These are phyloP conservation scores for Manihot esculenta DNA, from an alignment of 441 rosid species.

Conservation along the genomic window DNA sequence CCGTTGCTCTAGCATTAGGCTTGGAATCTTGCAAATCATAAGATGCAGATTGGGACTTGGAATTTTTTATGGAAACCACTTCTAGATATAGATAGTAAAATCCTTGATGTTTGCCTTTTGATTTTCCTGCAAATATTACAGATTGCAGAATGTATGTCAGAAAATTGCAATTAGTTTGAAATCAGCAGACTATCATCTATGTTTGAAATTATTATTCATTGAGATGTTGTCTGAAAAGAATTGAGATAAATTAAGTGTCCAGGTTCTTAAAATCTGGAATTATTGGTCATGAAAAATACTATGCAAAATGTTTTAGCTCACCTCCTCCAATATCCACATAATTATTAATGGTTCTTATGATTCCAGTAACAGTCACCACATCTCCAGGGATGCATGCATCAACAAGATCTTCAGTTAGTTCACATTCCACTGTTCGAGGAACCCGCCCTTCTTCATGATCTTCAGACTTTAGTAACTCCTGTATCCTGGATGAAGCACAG, in stretches of 20 bases:
- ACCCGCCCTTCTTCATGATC: conserved; percentile 99
- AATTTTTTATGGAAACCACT: conserved; percentile 78
- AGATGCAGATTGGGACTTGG: conserved; percentile 67
- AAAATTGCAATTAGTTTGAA: conserved; percentile 12
- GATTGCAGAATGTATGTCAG: conserved; percentile 13
- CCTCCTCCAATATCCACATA: conserved; percentile 99
- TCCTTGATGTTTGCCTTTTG: conserved; percentile 86
- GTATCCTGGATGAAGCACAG: conserved; percentile 50
- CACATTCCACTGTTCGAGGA: conserved; percentile 98
- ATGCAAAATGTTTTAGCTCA: conserved; percentile 26
- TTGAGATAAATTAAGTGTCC: not conserved
- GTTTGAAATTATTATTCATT: not conserved
- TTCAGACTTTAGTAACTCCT: conserved; percentile 73
- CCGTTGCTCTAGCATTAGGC: conserved; percentile 49
- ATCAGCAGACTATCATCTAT: not conserved
- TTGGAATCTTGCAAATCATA: conserved; percentile 57
- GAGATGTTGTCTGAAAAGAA: not conserved
- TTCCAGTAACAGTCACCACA: conserved; percentile 95
- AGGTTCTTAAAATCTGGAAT: not conserved
- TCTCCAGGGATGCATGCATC: conserved; percentile 97
- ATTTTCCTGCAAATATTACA: conserved; percentile 64
- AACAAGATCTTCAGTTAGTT: conserved; percentile 90
- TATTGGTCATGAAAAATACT: conserved; percentile 6
- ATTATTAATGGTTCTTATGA: conserved; percentile 81
- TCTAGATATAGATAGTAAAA: conserved; percentile 88